Percentiles rank a stretch among this genome's conserved stretches.
Evolutionary conservation across 345 rosid species (phyloP).

Genomic region (Adansonia digitata): DNA sequence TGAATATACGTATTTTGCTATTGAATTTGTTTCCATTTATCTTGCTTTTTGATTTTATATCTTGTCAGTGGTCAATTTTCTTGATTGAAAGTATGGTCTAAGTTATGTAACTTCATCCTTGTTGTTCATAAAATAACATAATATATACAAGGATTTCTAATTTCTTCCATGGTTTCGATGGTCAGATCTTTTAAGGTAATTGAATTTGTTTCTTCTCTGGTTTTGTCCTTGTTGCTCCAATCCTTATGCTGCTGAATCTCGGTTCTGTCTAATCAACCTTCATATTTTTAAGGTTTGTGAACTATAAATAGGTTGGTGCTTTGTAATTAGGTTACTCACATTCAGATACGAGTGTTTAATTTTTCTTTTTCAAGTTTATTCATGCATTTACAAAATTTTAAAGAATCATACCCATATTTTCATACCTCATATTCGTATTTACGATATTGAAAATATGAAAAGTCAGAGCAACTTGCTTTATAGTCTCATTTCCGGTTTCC

Average conservation of each 20-base stretch:
- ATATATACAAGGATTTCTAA: neutral
- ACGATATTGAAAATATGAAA: too few species aligned
- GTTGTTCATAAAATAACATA: neutral
- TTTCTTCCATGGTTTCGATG: conserved; percentile 20
- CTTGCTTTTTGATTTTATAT: neutral
- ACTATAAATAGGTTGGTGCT: too few species aligned
- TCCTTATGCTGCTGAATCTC: conserved; percentile 60
- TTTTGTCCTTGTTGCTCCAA: conserved; percentile 62
- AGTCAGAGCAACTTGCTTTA: too few species aligned
- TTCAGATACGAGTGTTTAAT: too few species aligned
- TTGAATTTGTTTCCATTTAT: neutral
- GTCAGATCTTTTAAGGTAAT: conserved; percentile 58
- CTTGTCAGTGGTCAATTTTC: too few species aligned
- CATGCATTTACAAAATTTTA: too few species aligned
- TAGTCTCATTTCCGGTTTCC: too few species aligned
- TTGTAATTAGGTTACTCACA: too few species aligned
- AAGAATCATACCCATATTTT: too few species aligned
- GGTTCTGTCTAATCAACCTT: conserved; percentile 60
- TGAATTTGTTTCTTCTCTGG: conserved; percentile 49
- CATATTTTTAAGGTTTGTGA: conserved; percentile 46
- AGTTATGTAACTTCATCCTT: neutral
- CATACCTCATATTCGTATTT: neutral
- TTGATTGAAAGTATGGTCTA: neutral
- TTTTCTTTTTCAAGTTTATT: too few species aligned
- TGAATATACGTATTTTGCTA: conserved; percentile 4